Percentiles rank a stretch among this genome's conserved stretches.
Evolutionary conservation across 441 rosid species (phyloP).

Genomic region (Metrosideros polymorpha): DNA sequence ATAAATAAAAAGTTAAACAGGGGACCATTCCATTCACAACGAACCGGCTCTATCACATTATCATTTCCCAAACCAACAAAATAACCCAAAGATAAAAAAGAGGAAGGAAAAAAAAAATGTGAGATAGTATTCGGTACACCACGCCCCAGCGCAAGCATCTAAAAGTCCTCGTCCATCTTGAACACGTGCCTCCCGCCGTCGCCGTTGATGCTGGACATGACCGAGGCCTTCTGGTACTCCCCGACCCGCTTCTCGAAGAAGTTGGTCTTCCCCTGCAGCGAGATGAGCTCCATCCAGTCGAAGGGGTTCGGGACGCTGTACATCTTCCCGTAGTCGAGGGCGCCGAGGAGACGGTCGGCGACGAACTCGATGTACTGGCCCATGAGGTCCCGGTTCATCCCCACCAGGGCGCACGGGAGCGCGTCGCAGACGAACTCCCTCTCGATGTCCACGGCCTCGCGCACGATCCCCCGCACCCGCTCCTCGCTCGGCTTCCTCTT

Average conservation of each 20-base stretch:
- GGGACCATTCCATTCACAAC: neutral
- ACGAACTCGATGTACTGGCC: slow-evolving; percentile 66
- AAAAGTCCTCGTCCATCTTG: slow-evolving; percentile 54
- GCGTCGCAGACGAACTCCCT: slow-evolving; percentile 62
- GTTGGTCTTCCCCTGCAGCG: slow-evolving; percentile 59
- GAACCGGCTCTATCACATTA: neutral
- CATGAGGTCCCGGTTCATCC: slow-evolving; percentile 53
- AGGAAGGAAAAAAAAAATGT: neutral
- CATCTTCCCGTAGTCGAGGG: slow-evolving; percentile 41
- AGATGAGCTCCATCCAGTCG: slow-evolving; percentile 73
- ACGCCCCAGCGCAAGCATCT: neutral
- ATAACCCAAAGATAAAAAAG: neutral
- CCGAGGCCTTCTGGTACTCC: slow-evolving; percentile 60
- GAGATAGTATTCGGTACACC: neutral
- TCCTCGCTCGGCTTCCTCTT: slow-evolving; percentile 9
- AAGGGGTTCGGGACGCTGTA: slow-evolving; percentile 44
- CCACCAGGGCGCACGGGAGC: slow-evolving; percentile 55
- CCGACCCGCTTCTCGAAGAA: slow-evolving; percentile 67
- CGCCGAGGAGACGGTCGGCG: slow-evolving; percentile 52
- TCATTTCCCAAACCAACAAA: neutral
- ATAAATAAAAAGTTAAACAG: neutral
- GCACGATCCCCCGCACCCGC: slow-evolving; percentile 10
- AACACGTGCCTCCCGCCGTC: slow-evolving; percentile 39
- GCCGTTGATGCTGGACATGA: slow-evolving; percentile 43
- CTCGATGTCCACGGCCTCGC: slow-evolving; percentile 57